phyloP scores from a whole-genome alignment of 2,329 filamentous ascomycete species.

The Cercospora nicotianae region DNA sequence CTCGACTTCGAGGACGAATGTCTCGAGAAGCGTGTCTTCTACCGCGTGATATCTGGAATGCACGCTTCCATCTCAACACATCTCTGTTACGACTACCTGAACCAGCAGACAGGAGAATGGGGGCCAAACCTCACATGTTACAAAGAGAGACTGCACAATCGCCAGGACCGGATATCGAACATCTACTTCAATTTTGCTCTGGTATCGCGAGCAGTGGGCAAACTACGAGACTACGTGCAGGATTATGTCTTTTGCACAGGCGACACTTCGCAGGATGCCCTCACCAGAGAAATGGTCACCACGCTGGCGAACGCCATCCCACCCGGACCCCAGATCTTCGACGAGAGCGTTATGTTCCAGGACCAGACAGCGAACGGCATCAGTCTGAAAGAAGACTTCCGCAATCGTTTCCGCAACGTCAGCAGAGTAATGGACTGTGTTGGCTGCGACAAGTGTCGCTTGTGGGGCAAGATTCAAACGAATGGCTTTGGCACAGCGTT shows the following conservation, averaged over 20 bases:
- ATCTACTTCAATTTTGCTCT: constrained; percentile 99
- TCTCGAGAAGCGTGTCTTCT: constrained; percentile 97
- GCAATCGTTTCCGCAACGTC: constrained; percentile 94
- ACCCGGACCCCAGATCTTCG: constrained; percentile 74
- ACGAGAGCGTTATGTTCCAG: constrained; percentile 91
- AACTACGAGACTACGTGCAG: constrained; percentile 78
- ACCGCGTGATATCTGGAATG: constrained; percentile 93
- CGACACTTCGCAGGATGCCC: constrained; percentile 73
- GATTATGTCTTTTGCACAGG: constrained; percentile 90
- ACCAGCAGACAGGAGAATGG: constrained; percentile 93
- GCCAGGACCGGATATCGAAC: constrained; percentile 91
- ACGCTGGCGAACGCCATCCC: constrained; percentile 70
- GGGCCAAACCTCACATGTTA: constrained; percentile 88
- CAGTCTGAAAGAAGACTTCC: constrained; percentile 92
- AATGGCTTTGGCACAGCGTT: constrained; percentile 91
- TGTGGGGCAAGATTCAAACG: constrained; percentile 97
- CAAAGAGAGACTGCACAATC: constrained; percentile 75
- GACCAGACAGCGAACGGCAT: constrained; percentile 56
- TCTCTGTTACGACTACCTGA: constrained; percentile 92
- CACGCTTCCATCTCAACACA: constrained; percentile 96
- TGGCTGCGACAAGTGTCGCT: constrained; percentile 94
- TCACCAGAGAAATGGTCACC: constrained; percentile 80
- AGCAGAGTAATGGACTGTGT: constrained; percentile 98
- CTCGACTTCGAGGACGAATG: constrained; percentile 87
- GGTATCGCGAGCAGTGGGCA: constrained; percentile 86